Base-by-base conservation (phyloP, 306 rosid species). In the Casuarina glauca region DNA sequence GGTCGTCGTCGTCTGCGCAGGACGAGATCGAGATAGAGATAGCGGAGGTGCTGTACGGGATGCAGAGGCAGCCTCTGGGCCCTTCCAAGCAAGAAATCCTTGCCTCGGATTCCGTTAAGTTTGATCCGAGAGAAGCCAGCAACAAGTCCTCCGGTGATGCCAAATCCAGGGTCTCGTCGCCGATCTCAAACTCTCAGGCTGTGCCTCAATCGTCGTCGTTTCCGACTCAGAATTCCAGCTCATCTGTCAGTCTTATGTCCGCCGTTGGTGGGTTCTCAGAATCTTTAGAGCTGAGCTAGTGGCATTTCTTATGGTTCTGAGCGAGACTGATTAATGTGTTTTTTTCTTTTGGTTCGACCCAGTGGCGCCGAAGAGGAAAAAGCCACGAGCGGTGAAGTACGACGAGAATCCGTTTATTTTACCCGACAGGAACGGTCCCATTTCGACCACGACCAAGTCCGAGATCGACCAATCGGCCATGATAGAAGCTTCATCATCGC, bases 21-120 rank as follows among this genome's bases (percentile, higher is more conserved):
- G 98, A 96, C 3, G 99, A 93, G 83, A 88, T 96, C 84, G 99
- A 95, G 88, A 96, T 89, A 78, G 99, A 96, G 91, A 90, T 96
- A 46, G 99, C 99, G 0, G 98, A 91, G 80, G 99, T 96, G 52
- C 77, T 96, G 86, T 96, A 86, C 82, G 97, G 93, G 32, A 91
- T 95, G 99, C 76, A 76, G 88, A 88, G 94, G 69, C 99, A 96
- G 77, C 97, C 99, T 3, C 98, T 93, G 36, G 97, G 87, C n/a
- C 89, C 92, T 68, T 68, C 93, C 0, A 91, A 90, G 88, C 96
- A 90, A 77, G 97, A 91, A 74, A 70, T 80, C 51, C 38, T 73
- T 49, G 78, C 81, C 11, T 80, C 75, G 41, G 96, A 92, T 73
- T 85, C 90, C 13, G 46, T 81, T 16, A 93, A 91, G 88, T 70